Percentiles rank a stretch among this genome's conserved stretches.
phyloP scores from a whole-genome alignment of 805 yeast genomes.

The Wickerhamiella bombiphila region DNA sequence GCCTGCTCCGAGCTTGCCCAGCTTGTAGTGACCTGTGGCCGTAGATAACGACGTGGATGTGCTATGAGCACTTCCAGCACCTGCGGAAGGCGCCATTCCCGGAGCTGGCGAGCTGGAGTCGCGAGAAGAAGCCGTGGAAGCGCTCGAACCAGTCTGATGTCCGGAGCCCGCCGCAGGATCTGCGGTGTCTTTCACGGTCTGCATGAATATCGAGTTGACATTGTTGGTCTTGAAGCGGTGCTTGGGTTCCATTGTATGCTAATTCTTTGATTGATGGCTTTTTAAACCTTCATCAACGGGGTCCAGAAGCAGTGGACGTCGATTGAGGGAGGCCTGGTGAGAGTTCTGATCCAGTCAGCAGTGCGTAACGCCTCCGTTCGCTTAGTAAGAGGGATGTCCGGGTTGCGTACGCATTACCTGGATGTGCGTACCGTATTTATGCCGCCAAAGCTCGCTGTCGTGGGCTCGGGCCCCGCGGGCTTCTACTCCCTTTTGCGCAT shows the following conservation, averaged over 20 bases:
- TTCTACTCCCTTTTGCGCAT: slow-evolving; percentile 75
- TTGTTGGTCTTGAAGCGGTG: slow-evolving; percentile 26
- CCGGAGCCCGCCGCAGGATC: slow-evolving; percentile 4
- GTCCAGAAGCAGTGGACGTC: too few species aligned
- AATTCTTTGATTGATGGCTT: too few species aligned
- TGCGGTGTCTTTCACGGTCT: slow-evolving; percentile 1
- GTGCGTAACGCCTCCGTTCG: too few species aligned
- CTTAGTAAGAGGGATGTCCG: too few species aligned
- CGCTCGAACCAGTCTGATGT: not conserved
- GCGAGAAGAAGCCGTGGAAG: slow-evolving; percentile 1
- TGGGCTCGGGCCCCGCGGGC: slow-evolving; percentile 96
- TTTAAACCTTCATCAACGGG: too few species aligned
- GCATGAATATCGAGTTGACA: slow-evolving; percentile 22
- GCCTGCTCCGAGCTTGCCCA: slow-evolving; percentile 14
- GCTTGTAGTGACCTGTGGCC: slow-evolving; percentile 19
- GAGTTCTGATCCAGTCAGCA: too few species aligned
- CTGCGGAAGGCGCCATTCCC: not conserved
- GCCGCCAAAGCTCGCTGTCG: slow-evolving; percentile 36
- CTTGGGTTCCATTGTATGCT: slow-evolving; percentile 9
- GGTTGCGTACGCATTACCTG: too few species aligned
- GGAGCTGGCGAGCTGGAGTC: slow-evolving; percentile 8
- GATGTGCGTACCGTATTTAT: not conserved
- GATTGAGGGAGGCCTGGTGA: too few species aligned
- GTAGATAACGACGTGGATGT: slow-evolving; percentile 13
- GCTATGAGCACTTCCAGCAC: not conserved